Conservation (phyloP, 805 yeast genomes). For the Saturnispora quitensis region DNA sequence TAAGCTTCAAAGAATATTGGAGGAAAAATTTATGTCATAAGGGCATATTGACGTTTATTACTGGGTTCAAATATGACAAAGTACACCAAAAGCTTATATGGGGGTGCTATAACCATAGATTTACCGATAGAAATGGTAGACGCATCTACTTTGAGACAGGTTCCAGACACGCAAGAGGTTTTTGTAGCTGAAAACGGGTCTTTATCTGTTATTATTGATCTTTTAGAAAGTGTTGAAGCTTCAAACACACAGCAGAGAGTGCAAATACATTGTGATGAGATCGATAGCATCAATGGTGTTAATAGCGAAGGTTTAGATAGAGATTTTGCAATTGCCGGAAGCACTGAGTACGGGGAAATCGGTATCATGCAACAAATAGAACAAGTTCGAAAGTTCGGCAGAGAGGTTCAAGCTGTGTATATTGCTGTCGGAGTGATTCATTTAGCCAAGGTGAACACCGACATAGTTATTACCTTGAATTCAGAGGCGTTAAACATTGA, state of each 20-base stretch:
- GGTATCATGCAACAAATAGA: not conserved
- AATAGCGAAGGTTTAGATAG: not conserved
- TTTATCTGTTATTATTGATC: conserved; percentile 55
- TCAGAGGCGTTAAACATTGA: not conserved
- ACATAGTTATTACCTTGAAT: not conserved
- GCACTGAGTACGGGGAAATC: not conserved
- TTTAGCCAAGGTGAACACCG: not conserved
- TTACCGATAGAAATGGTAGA: conserved; percentile 60
- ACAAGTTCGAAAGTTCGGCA: conserved; percentile 4
- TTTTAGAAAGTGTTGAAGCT: conserved; percentile 40
- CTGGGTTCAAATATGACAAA: not conserved
- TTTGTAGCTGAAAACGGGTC: conserved; percentile 38
- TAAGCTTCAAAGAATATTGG: no score
- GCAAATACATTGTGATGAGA: not conserved
- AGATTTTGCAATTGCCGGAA: not conserved
- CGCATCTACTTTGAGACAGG: conserved; percentile 68
- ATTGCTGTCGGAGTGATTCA: conserved; percentile 4
- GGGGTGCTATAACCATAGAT: conserved; percentile 65
- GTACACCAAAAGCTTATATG: conserved; percentile 39
- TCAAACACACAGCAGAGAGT: not conserved
- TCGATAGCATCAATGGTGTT: conserved; percentile 1
- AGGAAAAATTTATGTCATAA: not conserved
- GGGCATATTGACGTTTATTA: not conserved
- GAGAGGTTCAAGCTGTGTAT: not conserved
- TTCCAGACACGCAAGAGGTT: conserved; percentile 94